Evolutionary conservation across 805 yeast genomes (phyloP).

Genomic region (Jamesozyma hellenica): DNA sequence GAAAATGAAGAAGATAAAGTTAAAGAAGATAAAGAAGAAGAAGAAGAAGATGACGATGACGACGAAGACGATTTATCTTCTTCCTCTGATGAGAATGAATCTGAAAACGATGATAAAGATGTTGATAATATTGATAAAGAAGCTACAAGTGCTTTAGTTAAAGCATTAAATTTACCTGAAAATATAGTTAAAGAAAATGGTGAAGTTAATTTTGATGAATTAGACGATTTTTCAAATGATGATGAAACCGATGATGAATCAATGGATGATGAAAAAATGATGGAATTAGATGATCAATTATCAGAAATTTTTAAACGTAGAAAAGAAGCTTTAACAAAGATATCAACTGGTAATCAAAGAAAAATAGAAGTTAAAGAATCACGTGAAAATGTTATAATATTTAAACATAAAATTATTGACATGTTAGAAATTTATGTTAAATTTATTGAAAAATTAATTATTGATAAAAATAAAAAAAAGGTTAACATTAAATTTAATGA

Average conservation of each 20-base stretch:
- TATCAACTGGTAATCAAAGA: conserved; percentile 53
- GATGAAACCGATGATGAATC: conserved; percentile 54
- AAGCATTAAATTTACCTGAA: conserved; percentile 59
- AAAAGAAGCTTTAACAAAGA: conserved; percentile 48
- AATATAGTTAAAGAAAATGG: conserved; percentile 34
- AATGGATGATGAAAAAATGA: conserved; percentile 95
- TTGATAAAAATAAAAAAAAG: conserved; percentile 3
- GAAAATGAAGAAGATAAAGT: conserved; percentile 29
- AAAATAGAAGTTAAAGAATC: conserved; percentile 72
- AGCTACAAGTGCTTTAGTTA: conserved; percentile 56
- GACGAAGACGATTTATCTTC: conserved; percentile 25
- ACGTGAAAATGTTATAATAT: conserved; percentile 63
- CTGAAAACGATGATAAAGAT: conserved; percentile 22
- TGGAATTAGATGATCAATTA: conserved; percentile 80
- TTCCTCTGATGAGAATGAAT: too few species aligned
- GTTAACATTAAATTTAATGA: not conserved
- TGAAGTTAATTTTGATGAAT: conserved; percentile 39
- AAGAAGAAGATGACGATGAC: conserved; percentile 23
- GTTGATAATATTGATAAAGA: conserved; percentile 40
- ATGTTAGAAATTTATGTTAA: conserved; percentile 55
- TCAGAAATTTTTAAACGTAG: conserved; percentile 79
- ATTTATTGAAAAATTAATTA: conserved; percentile 27
- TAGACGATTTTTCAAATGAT: conserved; percentile 34
- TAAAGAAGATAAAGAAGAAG: conserved; percentile 29
- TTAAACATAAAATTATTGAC: conserved; percentile 72